Conservation (phyloP, 805 yeast species). For the Ogataea polymorpha region DNA sequence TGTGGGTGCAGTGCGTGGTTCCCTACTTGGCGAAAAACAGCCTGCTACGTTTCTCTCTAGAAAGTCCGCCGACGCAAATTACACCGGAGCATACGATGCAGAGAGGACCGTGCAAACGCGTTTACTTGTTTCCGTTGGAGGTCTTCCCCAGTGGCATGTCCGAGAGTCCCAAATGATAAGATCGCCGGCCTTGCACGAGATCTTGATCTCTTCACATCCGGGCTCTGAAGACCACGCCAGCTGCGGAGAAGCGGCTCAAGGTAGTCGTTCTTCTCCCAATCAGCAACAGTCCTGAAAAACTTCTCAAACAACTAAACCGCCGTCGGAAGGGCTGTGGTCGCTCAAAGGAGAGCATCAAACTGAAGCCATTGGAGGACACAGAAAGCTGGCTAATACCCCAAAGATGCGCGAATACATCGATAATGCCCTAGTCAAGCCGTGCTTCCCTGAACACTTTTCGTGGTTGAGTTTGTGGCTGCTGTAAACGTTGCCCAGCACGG, state of each 20-base stretch:
- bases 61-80: conserved; percentile 31
- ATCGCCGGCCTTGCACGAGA: conserved; percentile 33
- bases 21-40: conserved; percentile 25
- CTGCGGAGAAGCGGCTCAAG: conserved; percentile 19
- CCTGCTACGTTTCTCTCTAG: conserved; percentile 17
- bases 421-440: conserved; percentile 28
- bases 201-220: conserved; percentile 29
- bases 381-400: conserved; percentile 33
- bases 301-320: conserved; percentile 29
- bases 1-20: conserved; percentile 35
- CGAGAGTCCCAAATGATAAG: conserved; percentile 36
- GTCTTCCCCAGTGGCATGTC: conserved; percentile 31
- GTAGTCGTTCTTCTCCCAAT: conserved; percentile 26
- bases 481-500: conserved; percentile 16
- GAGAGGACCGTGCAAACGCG: conserved; percentile 30
- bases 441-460: conserved; percentile 34
- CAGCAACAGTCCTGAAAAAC: conserved; percentile 24
- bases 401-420: conserved; percentile 25
- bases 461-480: conserved; percentile 24
- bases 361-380: conserved; percentile 32
- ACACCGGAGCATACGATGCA: conserved; percentile 31
- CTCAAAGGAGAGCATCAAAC: conserved; percentile 28
- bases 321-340: conserved; percentile 26
- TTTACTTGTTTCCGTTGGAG: conserved; percentile 24
- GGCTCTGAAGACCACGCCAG: conserved; percentile 25